Evolutionary conservation across 495 filamentous ascomycete genomes (phyloP).

Genomic region (Penicillium pulvis): DNA sequence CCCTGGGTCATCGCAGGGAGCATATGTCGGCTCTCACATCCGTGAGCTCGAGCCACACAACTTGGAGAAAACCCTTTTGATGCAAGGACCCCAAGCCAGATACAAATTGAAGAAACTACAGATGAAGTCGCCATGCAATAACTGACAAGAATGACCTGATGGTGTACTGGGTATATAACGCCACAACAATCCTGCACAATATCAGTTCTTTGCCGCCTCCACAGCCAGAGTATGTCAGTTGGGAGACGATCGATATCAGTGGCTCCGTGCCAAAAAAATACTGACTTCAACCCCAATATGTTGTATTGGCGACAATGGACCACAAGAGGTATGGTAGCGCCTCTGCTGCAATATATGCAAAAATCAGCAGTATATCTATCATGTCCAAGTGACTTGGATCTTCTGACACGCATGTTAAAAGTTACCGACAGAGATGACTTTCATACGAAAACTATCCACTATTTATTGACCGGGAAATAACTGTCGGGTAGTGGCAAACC

Average conservation of each 20-base stretch:
- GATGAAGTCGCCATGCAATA: not conserved
- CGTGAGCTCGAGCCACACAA: not conserved
- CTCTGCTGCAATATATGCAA: not conserved
- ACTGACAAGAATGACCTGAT: not conserved
- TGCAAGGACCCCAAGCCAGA: not conserved
- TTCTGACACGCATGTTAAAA: not conserved
- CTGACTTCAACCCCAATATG: not conserved
- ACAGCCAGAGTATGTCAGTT: not conserved
- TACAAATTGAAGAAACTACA: not conserved
- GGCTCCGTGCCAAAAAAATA: not conserved
- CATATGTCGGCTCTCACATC: slow-evolving; percentile 2
- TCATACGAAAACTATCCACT: not conserved
- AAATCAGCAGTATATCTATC: not conserved
- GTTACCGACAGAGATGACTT: not conserved
- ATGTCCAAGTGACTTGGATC: not conserved
- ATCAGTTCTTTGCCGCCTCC: not conserved
- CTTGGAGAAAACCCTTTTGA: not conserved
- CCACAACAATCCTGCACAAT: not conserved
- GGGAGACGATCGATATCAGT: not conserved
- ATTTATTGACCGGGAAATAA: not conserved
- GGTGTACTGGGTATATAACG: not conserved
- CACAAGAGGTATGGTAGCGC: not conserved
- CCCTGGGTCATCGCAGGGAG: not conserved
- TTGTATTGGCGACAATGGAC: not conserved
- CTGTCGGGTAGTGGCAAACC: slow-evolving; percentile 24